Conservation (phyloP, 176 grass and related monocot genomes). For the Cymbopogon citratus region DNA sequence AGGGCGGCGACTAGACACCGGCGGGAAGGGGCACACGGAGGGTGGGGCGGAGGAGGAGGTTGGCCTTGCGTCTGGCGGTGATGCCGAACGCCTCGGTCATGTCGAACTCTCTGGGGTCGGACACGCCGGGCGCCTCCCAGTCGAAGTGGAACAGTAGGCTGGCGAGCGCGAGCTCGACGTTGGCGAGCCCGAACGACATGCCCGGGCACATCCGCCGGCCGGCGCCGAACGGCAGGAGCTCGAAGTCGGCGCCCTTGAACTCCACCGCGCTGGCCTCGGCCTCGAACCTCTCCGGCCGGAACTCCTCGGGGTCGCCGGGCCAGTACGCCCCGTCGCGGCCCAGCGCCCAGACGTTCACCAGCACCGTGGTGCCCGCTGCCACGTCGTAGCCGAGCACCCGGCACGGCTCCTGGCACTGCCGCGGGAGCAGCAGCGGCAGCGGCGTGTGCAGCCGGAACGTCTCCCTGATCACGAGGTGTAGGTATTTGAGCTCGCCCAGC, state of each 20-base stretch:
- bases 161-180: constrained; percentile 41
- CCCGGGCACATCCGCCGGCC: constrained; percentile 54
- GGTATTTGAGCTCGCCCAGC: constrained; percentile 29
- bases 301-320: constrained; percentile 34
- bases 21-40: constrained; percentile 15
- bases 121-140: constrained; percentile 27
- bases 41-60: constrained; percentile 9
- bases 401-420: constrained; percentile 26
- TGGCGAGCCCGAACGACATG: constrained; percentile 40
- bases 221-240: constrained; percentile 49
- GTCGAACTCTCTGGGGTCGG: neutral
- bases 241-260: constrained; percentile 35
- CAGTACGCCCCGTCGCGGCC: constrained; percentile 51
- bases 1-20: neutral
- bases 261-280: neutral
- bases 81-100: constrained; percentile 43
- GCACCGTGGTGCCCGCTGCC: constrained; percentile 28
- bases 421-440: constrained; percentile 46
- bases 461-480: constrained; percentile 59
- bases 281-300: constrained; percentile 42
- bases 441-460: constrained; percentile 53
- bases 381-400: constrained; percentile 45
- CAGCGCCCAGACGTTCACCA: constrained; percentile 62
- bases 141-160: constrained; percentile 46
- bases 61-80: constrained; percentile 1